These are phyloP conservation scores for Fusarium gaditjirri DNA, from an alignment of 2,329 filamentous ascomycete genomes.

Conservation along the genomic window DNA sequence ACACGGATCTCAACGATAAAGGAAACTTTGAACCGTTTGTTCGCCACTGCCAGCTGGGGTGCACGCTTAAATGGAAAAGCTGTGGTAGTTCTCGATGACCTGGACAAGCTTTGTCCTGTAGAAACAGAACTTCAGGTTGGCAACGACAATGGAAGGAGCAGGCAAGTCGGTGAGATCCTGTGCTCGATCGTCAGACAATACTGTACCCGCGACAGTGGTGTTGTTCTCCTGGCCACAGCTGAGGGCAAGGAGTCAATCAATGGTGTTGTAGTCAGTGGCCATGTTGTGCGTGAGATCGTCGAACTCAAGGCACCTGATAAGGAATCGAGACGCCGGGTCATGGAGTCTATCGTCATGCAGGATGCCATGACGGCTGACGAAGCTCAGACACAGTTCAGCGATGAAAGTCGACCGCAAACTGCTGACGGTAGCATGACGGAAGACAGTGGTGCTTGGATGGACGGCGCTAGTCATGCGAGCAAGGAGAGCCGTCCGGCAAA, in stretches of 20 bases:
- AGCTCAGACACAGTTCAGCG: slow-evolving; percentile 49
- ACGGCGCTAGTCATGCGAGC: slow-evolving; percentile 71
- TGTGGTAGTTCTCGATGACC: slow-evolving; percentile 88
- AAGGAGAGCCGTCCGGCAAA: slow-evolving; percentile 49
- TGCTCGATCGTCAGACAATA: slow-evolving; percentile 86
- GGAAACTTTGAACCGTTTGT: slow-evolving; percentile 83
- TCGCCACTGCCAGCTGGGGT: slow-evolving; percentile 92
- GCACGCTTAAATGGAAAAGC: slow-evolving; percentile 85
- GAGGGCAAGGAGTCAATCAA: slow-evolving; percentile 94
- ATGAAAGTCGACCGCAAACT: slow-evolving; percentile 67
- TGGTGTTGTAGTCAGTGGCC: slow-evolving; percentile 88
- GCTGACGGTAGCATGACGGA: slow-evolving; percentile 66
- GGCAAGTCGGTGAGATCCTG: slow-evolving; percentile 90
- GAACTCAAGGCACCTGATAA: slow-evolving; percentile 92
- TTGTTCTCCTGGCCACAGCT: slow-evolving; percentile 89
- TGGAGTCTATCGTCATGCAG: slow-evolving; percentile 79
- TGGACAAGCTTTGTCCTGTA: slow-evolving; percentile 91
- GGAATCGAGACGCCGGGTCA: slow-evolving; percentile 82
- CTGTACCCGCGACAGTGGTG: slow-evolving; percentile 80
- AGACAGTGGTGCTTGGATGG: slow-evolving; percentile 77
- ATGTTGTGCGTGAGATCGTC: slow-evolving; percentile 91
- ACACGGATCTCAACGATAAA: slow-evolving; percentile 90
- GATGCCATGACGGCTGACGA: slow-evolving; percentile 57
- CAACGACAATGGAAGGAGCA: slow-evolving; percentile 91
- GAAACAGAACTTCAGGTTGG: slow-evolving; percentile 96